phyloP scores from a whole-genome alignment of 768 basidiomycete species.

The Podaxis mareebaensis region DNA sequence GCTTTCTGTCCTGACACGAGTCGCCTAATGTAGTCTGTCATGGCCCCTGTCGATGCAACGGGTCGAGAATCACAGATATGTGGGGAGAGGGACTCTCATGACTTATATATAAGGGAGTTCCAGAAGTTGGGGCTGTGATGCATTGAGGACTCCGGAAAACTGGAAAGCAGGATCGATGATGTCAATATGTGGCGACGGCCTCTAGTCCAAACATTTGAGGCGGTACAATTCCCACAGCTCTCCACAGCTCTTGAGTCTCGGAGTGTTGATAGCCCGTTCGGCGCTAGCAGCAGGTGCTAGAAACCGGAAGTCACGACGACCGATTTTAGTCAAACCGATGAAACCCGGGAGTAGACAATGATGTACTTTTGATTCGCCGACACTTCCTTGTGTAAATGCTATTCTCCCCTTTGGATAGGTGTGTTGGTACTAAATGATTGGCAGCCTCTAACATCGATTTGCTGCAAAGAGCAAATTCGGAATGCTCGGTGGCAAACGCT shows the following conservation, averaged over 20 bases:
- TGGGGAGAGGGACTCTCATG: too few relatives aligned
- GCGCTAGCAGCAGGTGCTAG: too few relatives aligned
- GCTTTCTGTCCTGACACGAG: conserved; percentile 84
- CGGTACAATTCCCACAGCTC: neutral
- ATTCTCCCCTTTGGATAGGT: too few relatives aligned
- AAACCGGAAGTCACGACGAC: neutral
- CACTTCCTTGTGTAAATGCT: too few relatives aligned
- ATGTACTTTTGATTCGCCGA: too few relatives aligned
- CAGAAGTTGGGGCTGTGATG: neutral
- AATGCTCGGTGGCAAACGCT: too few relatives aligned
- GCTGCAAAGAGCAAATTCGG: too few relatives aligned
- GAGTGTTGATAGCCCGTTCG: too few relatives aligned
- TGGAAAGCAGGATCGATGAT: neutral
- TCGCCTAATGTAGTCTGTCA: conserved; percentile 68
- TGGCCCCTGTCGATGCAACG: conserved; percentile 23
- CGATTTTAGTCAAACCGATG: neutral
- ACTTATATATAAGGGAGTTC: neutral
- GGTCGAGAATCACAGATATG: neutral
- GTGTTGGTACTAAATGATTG: too few relatives aligned
- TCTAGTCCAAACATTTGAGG: neutral
- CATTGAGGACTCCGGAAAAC: neutral
- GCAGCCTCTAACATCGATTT: too few relatives aligned
- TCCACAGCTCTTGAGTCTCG: neutral
- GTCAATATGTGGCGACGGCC: conserved; percentile 1
- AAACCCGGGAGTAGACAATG: too few relatives aligned